Evolutionary conservation across 352 stramenopile genomes (phyloP).

Genomic region (Globisporangium alternatum): DNA sequence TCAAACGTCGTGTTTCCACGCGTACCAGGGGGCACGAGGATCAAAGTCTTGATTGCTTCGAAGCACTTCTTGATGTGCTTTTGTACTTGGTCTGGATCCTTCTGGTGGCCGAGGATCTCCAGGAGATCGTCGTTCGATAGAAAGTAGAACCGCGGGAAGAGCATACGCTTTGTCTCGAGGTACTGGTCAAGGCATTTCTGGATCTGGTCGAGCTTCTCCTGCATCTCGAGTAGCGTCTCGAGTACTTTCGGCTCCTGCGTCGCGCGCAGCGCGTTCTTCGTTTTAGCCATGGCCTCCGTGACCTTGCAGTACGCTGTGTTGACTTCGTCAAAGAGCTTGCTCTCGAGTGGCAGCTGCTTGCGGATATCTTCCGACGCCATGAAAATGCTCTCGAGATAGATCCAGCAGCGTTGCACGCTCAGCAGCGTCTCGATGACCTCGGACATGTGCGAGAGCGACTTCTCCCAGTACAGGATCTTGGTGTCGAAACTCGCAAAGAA

Average conservation of each 20-base stretch:
- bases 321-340: conserved; percentile 84
- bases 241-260: conserved; percentile 63
- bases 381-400: conserved; percentile 95
- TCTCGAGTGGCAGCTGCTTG: conserved; percentile 90
- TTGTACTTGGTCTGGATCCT: conserved; percentile 86
- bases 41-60: conserved; percentile 85
- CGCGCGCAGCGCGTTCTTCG: conserved; percentile 69
- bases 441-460: conserved; percentile 75
- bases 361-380: conserved; percentile 94
- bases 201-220: conserved; percentile 86
- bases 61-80: conserved; percentile 93
- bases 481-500: conserved; percentile 91
- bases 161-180: conserved; percentile 84
- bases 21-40: conserved; percentile 56
- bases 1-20: conserved; percentile 86
- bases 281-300: conserved; percentile 73
- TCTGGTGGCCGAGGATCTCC: conserved; percentile 85
- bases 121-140: conserved; percentile 88
- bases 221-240: conserved; percentile 71
- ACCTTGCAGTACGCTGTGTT: conserved; percentile 75
- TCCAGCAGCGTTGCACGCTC: conserved; percentile 92
- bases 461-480: conserved; percentile 89
- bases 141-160: conserved; percentile 88
- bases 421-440: conserved; percentile 90
- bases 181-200: conserved; percentile 89